Conservation (phyloP, 192 early-diverging fungal genomes). For the Coemansia sp. region DNA sequence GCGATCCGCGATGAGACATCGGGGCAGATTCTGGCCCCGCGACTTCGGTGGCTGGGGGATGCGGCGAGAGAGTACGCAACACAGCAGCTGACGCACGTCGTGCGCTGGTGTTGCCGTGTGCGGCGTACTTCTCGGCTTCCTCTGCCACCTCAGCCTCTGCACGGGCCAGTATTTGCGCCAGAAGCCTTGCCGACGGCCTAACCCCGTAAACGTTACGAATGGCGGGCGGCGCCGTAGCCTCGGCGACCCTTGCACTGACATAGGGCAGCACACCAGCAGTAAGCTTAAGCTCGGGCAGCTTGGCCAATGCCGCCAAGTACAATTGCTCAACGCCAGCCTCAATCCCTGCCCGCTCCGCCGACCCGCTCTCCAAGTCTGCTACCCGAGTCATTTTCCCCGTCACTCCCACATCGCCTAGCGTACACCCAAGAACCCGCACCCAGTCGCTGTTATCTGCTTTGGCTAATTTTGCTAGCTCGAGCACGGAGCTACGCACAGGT, state of each 20-base stretch:
- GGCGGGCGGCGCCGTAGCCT: slow-evolving; percentile 15
- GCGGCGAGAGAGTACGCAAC: neutral
- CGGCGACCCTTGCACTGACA: slow-evolving; percentile 25
- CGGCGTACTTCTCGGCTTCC: neutral
- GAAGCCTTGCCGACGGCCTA: neutral
- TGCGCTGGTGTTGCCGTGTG: neutral
- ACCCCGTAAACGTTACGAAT: slow-evolving; percentile 36
- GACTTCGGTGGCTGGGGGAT: neutral
- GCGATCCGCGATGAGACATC: slow-evolving; percentile 21
- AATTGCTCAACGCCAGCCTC: slow-evolving; percentile 27
- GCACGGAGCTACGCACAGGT: slow-evolving; percentile 19
- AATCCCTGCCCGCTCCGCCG: slow-evolving; percentile 26
- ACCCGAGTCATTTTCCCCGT: slow-evolving; percentile 21
- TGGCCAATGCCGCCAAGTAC: slow-evolving; percentile 17
- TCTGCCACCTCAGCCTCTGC: slow-evolving; percentile 8
- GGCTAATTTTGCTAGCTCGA: slow-evolving; percentile 24
- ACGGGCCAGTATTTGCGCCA: slow-evolving; percentile 11
- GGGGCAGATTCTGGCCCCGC: slow-evolving; percentile 13
- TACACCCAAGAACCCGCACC: slow-evolving; percentile 42
- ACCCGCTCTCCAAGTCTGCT: slow-evolving; percentile 15
- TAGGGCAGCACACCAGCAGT: slow-evolving; percentile 10
- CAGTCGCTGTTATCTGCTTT: slow-evolving; percentile 36
- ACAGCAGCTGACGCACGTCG: neutral
- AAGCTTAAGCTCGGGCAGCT: slow-evolving; percentile 14
- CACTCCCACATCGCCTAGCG: slow-evolving; percentile 38